These are phyloP conservation scores for Articulospora tetracladia DNA, from an alignment of 495 filamentous ascomycete species.

Conservation along the genomic window DNA sequence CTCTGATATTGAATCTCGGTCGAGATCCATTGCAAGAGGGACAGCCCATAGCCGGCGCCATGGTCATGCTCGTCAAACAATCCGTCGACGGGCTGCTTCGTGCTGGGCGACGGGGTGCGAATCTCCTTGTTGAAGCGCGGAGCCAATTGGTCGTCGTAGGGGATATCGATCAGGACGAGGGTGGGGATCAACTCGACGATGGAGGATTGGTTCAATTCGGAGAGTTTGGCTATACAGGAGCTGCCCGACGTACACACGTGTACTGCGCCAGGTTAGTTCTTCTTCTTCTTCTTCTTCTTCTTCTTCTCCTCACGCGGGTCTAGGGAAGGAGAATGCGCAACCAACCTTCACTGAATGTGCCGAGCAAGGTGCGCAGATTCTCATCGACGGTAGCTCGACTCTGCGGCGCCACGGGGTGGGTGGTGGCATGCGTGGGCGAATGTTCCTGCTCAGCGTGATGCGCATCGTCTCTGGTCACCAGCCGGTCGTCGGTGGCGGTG, in stretches of 20 bases:
- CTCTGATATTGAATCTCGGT: constrained; percentile 68
- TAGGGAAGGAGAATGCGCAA: background rate
- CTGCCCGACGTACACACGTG: constrained; percentile 67
- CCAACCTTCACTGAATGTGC: constrained; percentile 47
- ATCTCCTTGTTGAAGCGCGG: constrained; percentile 25
- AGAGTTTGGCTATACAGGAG: constrained; percentile 66
- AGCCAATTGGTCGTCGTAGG: constrained; percentile 44
- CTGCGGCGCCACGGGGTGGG: constrained; percentile 11
- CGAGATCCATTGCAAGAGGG: constrained; percentile 63
- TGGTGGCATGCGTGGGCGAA: constrained; percentile 4
- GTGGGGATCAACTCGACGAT: constrained; percentile 63
- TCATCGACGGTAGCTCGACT: constrained; percentile 30
- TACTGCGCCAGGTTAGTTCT: constrained; percentile 44
- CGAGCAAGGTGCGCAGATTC: constrained; percentile 43
- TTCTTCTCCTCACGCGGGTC: too few relatives aligned
- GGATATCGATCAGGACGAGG: constrained; percentile 72
- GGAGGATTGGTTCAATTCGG: constrained; percentile 61
- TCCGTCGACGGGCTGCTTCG: constrained; percentile 31
- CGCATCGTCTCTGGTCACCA: constrained; percentile 39
- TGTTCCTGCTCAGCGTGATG: constrained; percentile 1
- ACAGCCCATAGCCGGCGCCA: constrained; percentile 54
- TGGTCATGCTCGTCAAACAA: constrained; percentile 37
- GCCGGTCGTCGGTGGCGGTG: constrained; percentile 60
- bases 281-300: too few relatives aligned
- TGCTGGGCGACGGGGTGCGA: constrained; percentile 39